Percentiles rank a stretch among this genome's conserved stretches.
These are phyloP conservation scores for Phalaenopsis aphrodite DNA, from an alignment of 106 monocot species.

Conservation along the genomic window DNA sequence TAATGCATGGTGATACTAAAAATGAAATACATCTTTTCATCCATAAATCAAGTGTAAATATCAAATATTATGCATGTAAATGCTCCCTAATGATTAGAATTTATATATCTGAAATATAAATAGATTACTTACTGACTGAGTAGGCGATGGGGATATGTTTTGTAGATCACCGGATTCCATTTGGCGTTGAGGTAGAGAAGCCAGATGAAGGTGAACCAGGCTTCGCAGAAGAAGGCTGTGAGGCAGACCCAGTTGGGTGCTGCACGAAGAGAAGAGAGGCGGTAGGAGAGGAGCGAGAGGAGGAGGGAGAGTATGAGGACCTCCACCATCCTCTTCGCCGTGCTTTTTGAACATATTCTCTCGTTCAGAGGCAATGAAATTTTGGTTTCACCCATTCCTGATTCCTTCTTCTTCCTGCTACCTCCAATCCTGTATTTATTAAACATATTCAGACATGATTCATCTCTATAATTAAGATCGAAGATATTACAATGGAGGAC, in stretches of 20 bases:
- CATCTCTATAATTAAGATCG: too few relatives aligned
- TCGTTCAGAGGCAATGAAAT: conserved; percentile 22
- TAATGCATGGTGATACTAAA: too few relatives aligned
- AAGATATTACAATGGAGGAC: too few relatives aligned
- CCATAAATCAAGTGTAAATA: too few relatives aligned
- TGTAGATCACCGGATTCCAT: conserved; percentile 29
- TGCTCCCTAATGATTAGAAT: too few relatives aligned
- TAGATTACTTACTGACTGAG: conserved; percentile 11
- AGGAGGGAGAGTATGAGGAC: conserved; percentile 22
- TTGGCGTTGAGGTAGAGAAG: conserved; percentile 21
- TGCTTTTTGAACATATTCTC: conserved; percentile 15
- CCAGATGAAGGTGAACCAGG: conserved; percentile 52
- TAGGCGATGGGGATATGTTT: conserved; percentile 26
- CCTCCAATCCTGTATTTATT: too few relatives aligned
- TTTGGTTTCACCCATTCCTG: too few relatives aligned
- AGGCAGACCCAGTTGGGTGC: neutral
- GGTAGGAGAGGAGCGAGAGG: conserved; percentile 12
- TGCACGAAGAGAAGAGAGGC: too few relatives aligned
- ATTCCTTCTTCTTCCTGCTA: neutral
- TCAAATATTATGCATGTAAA: too few relatives aligned
- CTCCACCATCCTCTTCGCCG: conserved; percentile 11
- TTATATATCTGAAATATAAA: too few relatives aligned
- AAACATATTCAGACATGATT: too few relatives aligned
- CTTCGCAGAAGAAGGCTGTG: conserved; percentile 35
- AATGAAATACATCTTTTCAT: too few relatives aligned